A percentile compares a stretch with the other conserved stretches of the same genome.
phyloP scores from a whole-genome alignment of 805 yeast species.

The Candida fluviatilis region DNA sequence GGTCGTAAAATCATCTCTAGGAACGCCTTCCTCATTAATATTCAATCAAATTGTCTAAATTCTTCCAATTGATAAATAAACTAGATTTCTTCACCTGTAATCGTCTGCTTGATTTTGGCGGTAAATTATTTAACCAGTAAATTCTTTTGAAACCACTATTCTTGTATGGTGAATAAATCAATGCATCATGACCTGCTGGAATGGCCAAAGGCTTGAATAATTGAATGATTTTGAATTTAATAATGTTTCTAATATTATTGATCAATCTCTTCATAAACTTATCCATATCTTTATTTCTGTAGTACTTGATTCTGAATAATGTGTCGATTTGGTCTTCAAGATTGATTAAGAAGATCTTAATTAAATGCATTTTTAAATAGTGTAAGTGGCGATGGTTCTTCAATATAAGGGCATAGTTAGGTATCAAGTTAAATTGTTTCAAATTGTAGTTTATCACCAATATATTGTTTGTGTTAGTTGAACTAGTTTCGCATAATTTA shows the following conservation, averaged over 20 bases:
- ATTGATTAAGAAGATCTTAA: constrained; percentile 33
- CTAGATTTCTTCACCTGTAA: background rate
- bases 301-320: constrained; percentile 32
- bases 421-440: constrained; percentile 31
- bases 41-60: constrained; percentile 5
- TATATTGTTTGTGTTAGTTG: constrained; percentile 5
- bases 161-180: constrained; percentile 5
- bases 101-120: background rate
- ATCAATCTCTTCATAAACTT: constrained; percentile 24
- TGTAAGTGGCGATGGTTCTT: constrained; percentile 18
- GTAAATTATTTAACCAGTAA: constrained; percentile 21
- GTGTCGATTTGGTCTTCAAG: constrained; percentile 35
- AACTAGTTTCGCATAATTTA: constrained; percentile 20
- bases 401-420: constrained; percentile 28
- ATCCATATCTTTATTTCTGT: constrained; percentile 22
- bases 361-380: constrained; percentile 27
- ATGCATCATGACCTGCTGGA: background rate
- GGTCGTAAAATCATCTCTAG: too few species aligned
- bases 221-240: constrained; percentile 24
- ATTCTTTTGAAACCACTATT: constrained; percentile 26
- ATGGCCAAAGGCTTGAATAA: constrained; percentile 13
- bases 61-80: constrained; percentile 2
- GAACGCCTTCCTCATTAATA: background rate
- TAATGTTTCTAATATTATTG: constrained; percentile 23
- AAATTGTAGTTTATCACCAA: constrained; percentile 22